Evolutionary conservation across 495 filamentous ascomycete genomes (phyloP).

Genomic region (Penicillium daleae): DNA sequence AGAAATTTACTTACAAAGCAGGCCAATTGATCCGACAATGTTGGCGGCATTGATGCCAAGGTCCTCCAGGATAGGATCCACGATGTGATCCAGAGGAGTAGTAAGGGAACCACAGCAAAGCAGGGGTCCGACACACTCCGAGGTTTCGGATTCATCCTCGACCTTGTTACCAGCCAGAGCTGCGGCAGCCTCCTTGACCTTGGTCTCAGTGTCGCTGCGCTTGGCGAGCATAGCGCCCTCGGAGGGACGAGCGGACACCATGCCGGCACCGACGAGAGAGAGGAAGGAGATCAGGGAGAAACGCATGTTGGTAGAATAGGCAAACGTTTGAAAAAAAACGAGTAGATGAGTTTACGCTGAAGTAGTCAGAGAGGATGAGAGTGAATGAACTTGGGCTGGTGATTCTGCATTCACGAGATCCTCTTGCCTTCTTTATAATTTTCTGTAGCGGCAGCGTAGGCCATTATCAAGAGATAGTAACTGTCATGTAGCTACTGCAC

Average conservation of each 20-base stretch:
- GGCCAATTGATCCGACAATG: constrained; percentile 46
- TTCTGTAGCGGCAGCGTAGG: not conserved
- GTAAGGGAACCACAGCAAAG: constrained; percentile 41
- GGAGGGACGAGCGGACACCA: constrained; percentile 25
- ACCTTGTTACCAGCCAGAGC: constrained; percentile 17
- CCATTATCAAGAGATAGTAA: not conserved
- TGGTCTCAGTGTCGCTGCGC: constrained; percentile 15
- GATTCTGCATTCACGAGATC: constrained; percentile 3
- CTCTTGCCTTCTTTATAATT: constrained; percentile 25
- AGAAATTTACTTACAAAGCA: constrained; percentile 35
- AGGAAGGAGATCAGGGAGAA: constrained; percentile 35
- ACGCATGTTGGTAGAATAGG: constrained; percentile 32
- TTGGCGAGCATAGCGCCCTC: constrained; percentile 12
- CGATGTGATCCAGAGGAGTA: constrained; percentile 44
- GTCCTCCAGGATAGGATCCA: constrained; percentile 74
- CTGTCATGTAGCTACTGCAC: not conserved
- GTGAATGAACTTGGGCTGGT: not conserved
- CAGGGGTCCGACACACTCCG: constrained; percentile 32
- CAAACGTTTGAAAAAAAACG: constrained; percentile 5
- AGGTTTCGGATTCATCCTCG: constrained; percentile 16
- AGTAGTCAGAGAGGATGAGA: constrained; percentile 6
- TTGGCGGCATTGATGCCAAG: not conserved
- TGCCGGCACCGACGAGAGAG: constrained; percentile 25
- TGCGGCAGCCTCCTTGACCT: constrained; percentile 22
- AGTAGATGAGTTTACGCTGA: constrained; percentile 8